Evolutionary conservation across 2,329 filamentous ascomycete species (phyloP).

Genomic region (Fusarium foetens): DNA sequence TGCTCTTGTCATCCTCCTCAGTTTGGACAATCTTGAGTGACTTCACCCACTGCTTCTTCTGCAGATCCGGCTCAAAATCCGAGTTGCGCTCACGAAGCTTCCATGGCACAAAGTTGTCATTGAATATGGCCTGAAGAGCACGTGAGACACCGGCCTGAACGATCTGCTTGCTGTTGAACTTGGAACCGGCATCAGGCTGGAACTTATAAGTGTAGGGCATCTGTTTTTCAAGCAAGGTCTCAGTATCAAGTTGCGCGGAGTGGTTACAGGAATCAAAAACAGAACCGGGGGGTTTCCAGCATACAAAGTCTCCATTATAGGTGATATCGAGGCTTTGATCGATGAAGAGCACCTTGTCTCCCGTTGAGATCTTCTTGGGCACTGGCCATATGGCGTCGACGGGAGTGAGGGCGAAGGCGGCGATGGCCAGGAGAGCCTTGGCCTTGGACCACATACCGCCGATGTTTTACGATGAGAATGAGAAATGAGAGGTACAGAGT

Average conservation of each 20-base stretch:
- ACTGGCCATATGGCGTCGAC: conserved; percentile 68
- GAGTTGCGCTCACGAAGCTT: conserved; percentile 74
- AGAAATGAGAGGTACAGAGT: neutral
- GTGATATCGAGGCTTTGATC: conserved; percentile 62
- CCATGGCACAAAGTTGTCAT: conserved; percentile 79
- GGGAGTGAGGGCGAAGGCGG: conserved; percentile 54
- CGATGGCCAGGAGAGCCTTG: conserved; percentile 50
- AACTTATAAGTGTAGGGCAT: conserved; percentile 60
- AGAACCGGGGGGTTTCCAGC: conserved; percentile 53
- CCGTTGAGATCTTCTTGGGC: conserved; percentile 62
- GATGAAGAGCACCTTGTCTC: conserved; percentile 65
- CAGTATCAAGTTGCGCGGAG: conserved; percentile 40
- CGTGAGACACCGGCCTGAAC: conserved; percentile 68
- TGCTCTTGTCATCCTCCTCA: conserved; percentile 59
- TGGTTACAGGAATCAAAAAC: conserved; percentile 38
- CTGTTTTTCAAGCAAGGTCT: conserved; percentile 53
- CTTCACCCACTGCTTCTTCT: conserved; percentile 61
- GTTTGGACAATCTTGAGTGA: conserved; percentile 72
- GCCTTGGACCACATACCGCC: conserved; percentile 45
- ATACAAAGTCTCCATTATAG: conserved; percentile 68
- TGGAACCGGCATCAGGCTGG: conserved; percentile 50
- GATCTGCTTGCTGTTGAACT: conserved; percentile 62
- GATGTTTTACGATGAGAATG: neutral
- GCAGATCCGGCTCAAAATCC: conserved; percentile 69
- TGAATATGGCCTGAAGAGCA: conserved; percentile 71